A percentile compares a stretch with the other conserved stretches of the same genome.
Conservation (phyloP, 106 monocot species). For the Posidonia australis region DNA sequence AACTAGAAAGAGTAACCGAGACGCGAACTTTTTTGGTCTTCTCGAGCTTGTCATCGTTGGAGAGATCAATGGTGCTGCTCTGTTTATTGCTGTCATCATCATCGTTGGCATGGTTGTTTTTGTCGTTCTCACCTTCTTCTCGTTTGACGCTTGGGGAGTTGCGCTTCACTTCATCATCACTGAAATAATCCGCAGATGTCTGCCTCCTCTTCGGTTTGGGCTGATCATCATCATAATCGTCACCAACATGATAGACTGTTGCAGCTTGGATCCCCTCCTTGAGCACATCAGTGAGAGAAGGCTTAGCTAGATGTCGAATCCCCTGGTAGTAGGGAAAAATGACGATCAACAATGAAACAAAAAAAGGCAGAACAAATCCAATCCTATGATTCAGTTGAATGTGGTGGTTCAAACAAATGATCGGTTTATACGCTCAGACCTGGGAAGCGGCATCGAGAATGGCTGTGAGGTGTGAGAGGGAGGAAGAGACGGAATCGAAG, state of each 20-base stretch:
- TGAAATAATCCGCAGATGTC: not conserved
- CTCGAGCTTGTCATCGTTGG: slow-evolving; percentile 34
- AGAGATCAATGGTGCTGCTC: not conserved
- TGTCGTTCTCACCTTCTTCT: too few relatives aligned
- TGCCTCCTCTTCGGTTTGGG: not conserved
- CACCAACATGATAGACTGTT: slow-evolving; percentile 3
- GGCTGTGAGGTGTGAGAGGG: slow-evolving; percentile 61
- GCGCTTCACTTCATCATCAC: slow-evolving; percentile 1
- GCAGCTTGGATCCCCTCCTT: slow-evolving; percentile 13
- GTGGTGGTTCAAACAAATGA: too few relatives aligned
- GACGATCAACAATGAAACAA: not conserved
- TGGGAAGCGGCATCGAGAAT: slow-evolving; percentile 46
- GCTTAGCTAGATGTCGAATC: slow-evolving; percentile 34
- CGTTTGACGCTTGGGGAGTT: not conserved
- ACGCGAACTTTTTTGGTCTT: slow-evolving; percentile 43
- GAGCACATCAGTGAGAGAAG: slow-evolving; percentile 19
- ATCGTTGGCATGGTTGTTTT: not conserved
- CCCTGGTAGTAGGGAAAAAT: slow-evolving; percentile 22
- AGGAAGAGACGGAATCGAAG: slow-evolving; percentile 75
- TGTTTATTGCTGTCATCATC: slow-evolving; percentile 7
- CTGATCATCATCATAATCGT: slow-evolving; percentile 1
- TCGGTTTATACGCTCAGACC: too few relatives aligned
- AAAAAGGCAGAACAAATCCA: not conserved
- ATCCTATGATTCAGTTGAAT: too few relatives aligned
- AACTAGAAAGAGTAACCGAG: too few relatives aligned